These are phyloP conservation scores for Annona cherimola DNA, from an alignment of 164 flowering plant species.

Conservation along the genomic window DNA sequence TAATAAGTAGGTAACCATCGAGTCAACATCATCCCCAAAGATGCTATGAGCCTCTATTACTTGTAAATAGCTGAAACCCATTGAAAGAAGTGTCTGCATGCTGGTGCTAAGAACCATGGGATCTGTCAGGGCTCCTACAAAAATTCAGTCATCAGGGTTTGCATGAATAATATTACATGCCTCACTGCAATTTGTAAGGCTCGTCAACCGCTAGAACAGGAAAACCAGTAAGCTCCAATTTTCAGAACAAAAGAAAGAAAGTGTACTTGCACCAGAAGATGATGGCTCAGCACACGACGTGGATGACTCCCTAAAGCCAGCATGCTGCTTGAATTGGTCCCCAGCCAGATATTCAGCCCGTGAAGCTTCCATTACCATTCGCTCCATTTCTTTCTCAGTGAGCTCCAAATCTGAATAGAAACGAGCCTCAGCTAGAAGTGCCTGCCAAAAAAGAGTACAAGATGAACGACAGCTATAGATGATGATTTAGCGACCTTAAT, in stretches of 20 bases:
- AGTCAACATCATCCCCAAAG: slow-evolving; percentile 93
- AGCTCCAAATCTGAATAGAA: slow-evolving; percentile 97
- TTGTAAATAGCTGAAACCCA: slow-evolving; percentile 94
- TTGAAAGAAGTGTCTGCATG: slow-evolving; percentile 75
- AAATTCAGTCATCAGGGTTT: background rate
- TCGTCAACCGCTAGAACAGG: background rate
- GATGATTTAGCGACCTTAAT: no score
- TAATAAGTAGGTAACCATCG: slow-evolving; percentile 79
- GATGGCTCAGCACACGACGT: slow-evolving; percentile 92
- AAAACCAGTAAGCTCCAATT: background rate
- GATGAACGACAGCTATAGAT: background rate
- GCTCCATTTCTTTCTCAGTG: slow-evolving; percentile 97
- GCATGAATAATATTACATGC: no score
- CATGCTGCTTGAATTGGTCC: slow-evolving; percentile 57
- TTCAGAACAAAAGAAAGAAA: background rate
- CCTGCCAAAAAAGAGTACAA: slow-evolving; percentile 36
- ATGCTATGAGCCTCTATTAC: slow-evolving; percentile 89
- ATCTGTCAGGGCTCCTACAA: slow-evolving; percentile 17
- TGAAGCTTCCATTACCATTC: slow-evolving; percentile 97
- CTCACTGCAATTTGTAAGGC: background rate
- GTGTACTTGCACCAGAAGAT: slow-evolving; percentile 91
- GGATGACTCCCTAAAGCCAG: slow-evolving; percentile 55
- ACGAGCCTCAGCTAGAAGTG: slow-evolving; percentile 90
- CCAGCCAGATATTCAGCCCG: slow-evolving; percentile 79
- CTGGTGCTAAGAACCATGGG: slow-evolving; percentile 38